phyloP scores from a whole-genome alignment of 306 rosid genomes.

The Castanea sativa region DNA sequence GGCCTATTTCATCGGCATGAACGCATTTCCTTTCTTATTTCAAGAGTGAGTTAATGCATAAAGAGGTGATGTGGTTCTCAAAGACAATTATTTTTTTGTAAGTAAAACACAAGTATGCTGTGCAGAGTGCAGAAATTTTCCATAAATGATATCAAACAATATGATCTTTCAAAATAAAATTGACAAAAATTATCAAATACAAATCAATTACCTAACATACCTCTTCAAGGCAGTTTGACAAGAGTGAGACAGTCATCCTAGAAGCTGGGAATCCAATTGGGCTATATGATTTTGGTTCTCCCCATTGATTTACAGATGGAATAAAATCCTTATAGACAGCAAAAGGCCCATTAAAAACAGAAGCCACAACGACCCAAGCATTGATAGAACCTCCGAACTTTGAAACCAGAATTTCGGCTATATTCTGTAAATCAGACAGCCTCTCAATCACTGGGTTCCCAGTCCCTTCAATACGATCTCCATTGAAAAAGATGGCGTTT shows the following conservation, averaged over 20 bases:
- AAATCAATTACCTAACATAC: slow-evolving; percentile 31
- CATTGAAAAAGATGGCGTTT: slow-evolving; percentile 69
- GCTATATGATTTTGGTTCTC: slow-evolving; percentile 68
- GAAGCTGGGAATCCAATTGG: slow-evolving; percentile 71
- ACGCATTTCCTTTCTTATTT: background rate
- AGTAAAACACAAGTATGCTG: too few species aligned
- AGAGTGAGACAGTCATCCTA: slow-evolving; percentile 43
- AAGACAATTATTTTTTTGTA: background rate
- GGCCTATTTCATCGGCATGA: background rate
- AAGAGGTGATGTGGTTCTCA: background rate
- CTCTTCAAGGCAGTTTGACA: slow-evolving; percentile 57
- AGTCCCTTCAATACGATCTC: slow-evolving; percentile 74
- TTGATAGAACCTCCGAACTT: slow-evolving; percentile 66
- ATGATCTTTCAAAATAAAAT: background rate
- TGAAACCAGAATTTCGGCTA: slow-evolving; percentile 68
- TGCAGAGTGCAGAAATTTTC: background rate
- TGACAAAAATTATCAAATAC: background rate
- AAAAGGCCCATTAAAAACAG: slow-evolving; percentile 73
- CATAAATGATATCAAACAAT: background rate
- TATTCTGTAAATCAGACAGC: slow-evolving; percentile 57
- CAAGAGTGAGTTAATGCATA: background rate
- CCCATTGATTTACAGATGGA: slow-evolving; percentile 61
- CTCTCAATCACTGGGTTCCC: slow-evolving; percentile 74
- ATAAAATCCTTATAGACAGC: slow-evolving; percentile 76
- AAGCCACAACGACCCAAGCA: slow-evolving; percentile 86